Evolutionary conservation across 345 rosid genomes (phyloP).

Genomic region (Rhodomyrtus tomentosa): DNA sequence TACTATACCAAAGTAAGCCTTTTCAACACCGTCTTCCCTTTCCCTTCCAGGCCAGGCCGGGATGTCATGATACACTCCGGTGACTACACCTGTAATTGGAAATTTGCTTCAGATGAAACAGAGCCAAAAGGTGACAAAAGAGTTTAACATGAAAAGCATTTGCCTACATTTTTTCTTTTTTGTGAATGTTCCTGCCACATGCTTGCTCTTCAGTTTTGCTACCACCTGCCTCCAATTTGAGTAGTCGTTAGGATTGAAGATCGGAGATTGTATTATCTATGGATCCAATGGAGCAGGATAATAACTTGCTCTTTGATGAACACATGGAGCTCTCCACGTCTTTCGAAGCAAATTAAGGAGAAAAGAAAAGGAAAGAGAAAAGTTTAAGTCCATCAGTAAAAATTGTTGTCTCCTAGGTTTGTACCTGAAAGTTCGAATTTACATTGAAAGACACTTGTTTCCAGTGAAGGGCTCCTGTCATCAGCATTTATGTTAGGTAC

Average conservation of each 20-base stretch:
- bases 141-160: slow-evolving; percentile 1
- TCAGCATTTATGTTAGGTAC: neutral
- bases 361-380: neutral
- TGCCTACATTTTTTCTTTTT: slow-evolving; percentile 79
- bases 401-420: neutral
- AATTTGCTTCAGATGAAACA: neutral
- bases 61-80: slow-evolving; percentile 50
- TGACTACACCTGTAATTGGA: slow-evolving; percentile 41
- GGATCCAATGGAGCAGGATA: neutral
- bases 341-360: neutral
- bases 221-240: slow-evolving; percentile 40
- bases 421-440: slow-evolving; percentile 73
- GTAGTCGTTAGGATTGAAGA: neutral
- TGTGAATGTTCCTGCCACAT: slow-evolving; percentile 83
- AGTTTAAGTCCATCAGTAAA: neutral
- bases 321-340: neutral
- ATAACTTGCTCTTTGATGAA: neutral
- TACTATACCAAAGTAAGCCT: slow-evolving; percentile 71
- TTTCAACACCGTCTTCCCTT: slow-evolving; percentile 19
- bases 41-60: slow-evolving; percentile 50
- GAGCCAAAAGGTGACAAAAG: slow-evolving; percentile 1
- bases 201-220: slow-evolving; percentile 80
- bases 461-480: slow-evolving; percentile 83
- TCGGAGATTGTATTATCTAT: neutral
- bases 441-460: slow-evolving; percentile 77